phyloP scores from a whole-genome alignment of 768 basidiomycete species.

The Lentinula raphanica region DNA sequence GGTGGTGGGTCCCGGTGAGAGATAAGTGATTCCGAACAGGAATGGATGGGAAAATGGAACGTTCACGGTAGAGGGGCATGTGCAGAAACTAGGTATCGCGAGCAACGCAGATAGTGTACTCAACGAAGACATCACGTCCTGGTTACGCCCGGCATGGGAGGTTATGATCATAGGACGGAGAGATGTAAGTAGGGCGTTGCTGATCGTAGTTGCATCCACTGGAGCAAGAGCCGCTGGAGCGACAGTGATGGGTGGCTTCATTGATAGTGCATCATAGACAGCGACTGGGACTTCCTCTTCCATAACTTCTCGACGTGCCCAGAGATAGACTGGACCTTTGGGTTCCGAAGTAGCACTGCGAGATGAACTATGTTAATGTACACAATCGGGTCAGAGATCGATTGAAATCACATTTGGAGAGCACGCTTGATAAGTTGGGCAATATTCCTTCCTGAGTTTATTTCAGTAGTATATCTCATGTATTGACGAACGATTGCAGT shows the following conservation, averaged over 20 bases:
- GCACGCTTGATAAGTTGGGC: conserved; percentile 50
- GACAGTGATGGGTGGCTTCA: conserved; percentile 46
- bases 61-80: conserved; percentile 47
- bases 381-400: background rate
- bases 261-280: conserved; percentile 23
- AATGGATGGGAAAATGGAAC: conserved; percentile 54
- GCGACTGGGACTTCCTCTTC: conserved; percentile 52
- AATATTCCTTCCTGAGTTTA: conserved; percentile 48
- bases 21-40: conserved; percentile 48
- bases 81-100: conserved; percentile 48
- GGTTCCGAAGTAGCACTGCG: conserved; percentile 63
- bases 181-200: conserved; percentile 43
- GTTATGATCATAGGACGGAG: conserved; percentile 59
- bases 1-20: conserved; percentile 37
- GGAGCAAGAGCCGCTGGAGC: conserved; percentile 44
- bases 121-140: conserved; percentile 40
- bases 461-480: conserved; percentile 62
- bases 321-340: conserved; percentile 69
- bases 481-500: conserved; percentile 67
- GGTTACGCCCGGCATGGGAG: conserved; percentile 55
- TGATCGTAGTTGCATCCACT: conserved; percentile 34
- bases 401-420: conserved; percentile 50
- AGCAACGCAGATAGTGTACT: conserved; percentile 43
- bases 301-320: conserved; percentile 67
- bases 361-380: background rate